A percentile compares a stretch with the other conserved stretches of the same genome.
These are phyloP conservation scores for Reutealis trisperma DNA, from an alignment of 345 rosid species.

Conservation along the genomic window DNA sequence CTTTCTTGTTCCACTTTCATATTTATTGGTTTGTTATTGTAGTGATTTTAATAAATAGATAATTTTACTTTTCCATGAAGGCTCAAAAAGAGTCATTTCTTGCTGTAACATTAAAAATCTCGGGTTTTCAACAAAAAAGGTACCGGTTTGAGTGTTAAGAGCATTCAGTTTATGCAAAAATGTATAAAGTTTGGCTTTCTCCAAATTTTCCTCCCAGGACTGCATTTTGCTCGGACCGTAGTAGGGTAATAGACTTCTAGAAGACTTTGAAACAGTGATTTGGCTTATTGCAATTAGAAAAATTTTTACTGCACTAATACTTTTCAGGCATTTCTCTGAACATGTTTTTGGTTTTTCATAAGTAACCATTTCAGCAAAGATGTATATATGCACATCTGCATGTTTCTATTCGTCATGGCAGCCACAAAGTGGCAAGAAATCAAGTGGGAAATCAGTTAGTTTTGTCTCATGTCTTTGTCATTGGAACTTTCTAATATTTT, in stretches of 20 bases:
- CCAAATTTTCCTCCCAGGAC: background rate
- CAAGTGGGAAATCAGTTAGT: background rate
- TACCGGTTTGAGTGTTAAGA: background rate
- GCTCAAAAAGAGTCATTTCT: background rate
- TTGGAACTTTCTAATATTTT: background rate
- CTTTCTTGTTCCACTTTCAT: background rate
- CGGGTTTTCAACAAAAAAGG: background rate
- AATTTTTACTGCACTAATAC: background rate
- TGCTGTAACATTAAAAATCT: background rate
- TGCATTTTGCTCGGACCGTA: background rate
- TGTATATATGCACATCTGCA: background rate
- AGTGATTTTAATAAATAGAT: background rate
- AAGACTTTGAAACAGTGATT: slow-evolving; percentile 3
- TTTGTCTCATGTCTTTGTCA: background rate
- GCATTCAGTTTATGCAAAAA: background rate
- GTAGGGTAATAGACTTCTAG: background rate
- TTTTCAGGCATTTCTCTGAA: background rate
- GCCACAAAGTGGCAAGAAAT: background rate
- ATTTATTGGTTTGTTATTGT: background rate
- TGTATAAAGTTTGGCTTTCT: background rate
- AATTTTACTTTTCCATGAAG: background rate
- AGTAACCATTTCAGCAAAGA: background rate
- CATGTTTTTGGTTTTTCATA: background rate
- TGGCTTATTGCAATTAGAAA: background rate
- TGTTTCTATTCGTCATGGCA: slow-evolving; percentile 2